Evolutionary conservation across 768 basidiomycete genomes (phyloP).

Genomic region (Botryobasidium botryosum): DNA sequence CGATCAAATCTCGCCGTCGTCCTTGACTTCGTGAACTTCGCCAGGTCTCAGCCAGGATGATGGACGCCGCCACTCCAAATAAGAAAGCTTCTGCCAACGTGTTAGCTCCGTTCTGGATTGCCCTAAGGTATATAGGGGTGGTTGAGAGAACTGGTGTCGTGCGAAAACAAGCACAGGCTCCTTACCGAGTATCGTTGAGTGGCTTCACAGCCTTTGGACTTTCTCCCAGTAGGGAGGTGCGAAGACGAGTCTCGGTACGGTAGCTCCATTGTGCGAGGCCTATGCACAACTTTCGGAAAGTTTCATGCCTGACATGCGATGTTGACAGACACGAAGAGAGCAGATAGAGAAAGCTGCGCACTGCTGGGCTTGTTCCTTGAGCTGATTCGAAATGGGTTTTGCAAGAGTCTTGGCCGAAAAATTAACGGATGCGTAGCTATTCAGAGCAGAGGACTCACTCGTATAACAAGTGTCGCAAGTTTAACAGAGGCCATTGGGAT

Average conservation of each 20-base stretch:
- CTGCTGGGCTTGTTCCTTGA: constrained; percentile 61
- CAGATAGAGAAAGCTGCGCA: constrained; percentile 16
- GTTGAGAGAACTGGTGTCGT: not conserved
- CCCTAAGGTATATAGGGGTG: constrained; percentile 25
- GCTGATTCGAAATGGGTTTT: constrained; percentile 54
- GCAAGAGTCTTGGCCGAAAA: constrained; percentile 44
- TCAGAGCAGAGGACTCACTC: constrained; percentile 30
- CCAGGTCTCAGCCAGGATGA: constrained; percentile 66
- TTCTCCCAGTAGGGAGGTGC: constrained; percentile 64
- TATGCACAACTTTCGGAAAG: constrained; percentile 54
- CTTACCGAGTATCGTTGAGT: constrained; percentile 56
- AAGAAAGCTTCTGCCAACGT: constrained; percentile 72
- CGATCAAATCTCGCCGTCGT: constrained; percentile 53
- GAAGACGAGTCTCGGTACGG: constrained; percentile 49
- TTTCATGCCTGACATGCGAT: constrained; percentile 38
- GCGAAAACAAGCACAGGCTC: constrained; percentile 6
- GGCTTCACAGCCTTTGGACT: constrained; percentile 55
- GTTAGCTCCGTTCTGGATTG: constrained; percentile 76
- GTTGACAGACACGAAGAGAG: not conserved
- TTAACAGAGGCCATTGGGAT: constrained; percentile 51
- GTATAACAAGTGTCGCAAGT: constrained; percentile 54
- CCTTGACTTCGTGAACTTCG: constrained; percentile 51
- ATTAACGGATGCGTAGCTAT: not conserved
- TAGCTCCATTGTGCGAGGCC: constrained; percentile 63
- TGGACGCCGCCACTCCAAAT: constrained; percentile 51